Conservation (phyloP, 176 grass and related monocot genomes). For the Pontederia paniculata region DNA sequence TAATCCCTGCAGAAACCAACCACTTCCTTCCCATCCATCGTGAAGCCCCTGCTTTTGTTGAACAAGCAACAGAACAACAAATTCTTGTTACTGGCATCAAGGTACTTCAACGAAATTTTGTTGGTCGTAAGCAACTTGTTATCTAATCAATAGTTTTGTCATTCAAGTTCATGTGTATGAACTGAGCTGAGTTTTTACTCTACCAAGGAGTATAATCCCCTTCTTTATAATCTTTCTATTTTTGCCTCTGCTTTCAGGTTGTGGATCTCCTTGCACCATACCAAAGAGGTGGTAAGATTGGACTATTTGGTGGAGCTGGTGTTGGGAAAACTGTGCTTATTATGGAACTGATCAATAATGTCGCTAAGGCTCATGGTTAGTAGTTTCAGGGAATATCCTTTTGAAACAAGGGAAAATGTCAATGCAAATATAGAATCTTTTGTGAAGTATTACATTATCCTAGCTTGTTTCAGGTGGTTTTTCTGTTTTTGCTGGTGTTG, state of each 20-base stretch:
- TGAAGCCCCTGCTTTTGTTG: slow-evolving; percentile 14
- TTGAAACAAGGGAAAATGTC: no score
- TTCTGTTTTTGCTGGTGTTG: slow-evolving; percentile 14
- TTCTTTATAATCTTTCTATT: neutral
- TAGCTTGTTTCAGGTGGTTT: neutral
- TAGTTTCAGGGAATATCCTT: no score
- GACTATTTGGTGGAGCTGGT: slow-evolving; percentile 14
- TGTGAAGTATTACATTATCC: neutral
- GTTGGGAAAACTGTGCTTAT: slow-evolving; percentile 14
- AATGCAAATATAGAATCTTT: neutral
- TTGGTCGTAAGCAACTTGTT: neutral
- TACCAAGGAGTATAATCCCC: neutral
- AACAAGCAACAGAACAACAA: slow-evolving; percentile 10
- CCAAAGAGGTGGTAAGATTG: slow-evolving; percentile 16
- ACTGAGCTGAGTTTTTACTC: neutral
- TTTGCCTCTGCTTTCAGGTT: neutral
- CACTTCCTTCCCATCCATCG: slow-evolving; percentile 14
- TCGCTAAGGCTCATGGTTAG: slow-evolving; percentile 14
- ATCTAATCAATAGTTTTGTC: neutral
- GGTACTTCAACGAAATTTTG: neutral
- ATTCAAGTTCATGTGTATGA: neutral
- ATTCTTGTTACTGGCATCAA: slow-evolving; percentile 13
- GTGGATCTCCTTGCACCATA: slow-evolving; percentile 13
- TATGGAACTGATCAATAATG: slow-evolving; percentile 14
- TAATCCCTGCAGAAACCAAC: neutral